A percentile compares a stretch with the other conserved stretches of the same genome.
Evolutionary conservation across 495 filamentous ascomycete species (phyloP).

Genomic region (Penicillium taxi): DNA sequence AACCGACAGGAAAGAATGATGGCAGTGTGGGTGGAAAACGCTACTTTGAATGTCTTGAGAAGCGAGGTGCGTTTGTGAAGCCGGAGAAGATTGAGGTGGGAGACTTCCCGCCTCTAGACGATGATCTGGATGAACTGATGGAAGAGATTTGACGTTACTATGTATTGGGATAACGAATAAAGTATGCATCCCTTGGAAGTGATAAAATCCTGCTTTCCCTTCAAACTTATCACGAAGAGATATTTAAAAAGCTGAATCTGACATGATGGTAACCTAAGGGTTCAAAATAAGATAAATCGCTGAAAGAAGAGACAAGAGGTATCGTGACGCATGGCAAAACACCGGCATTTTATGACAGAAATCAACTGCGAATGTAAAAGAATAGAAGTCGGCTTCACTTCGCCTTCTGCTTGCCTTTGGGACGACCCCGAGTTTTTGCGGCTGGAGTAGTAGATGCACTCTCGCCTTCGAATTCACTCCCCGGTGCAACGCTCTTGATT

Average conservation of each 20-base stretch:
- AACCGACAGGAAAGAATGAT: slow-evolving; percentile 86
- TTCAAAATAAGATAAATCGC: slow-evolving; percentile 11
- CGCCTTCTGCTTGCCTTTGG: slow-evolving; percentile 36
- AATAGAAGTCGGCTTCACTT: slow-evolving; percentile 6
- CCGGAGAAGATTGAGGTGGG: slow-evolving; percentile 86
- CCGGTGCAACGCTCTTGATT: slow-evolving; percentile 20
- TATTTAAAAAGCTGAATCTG: slow-evolving; percentile 17
- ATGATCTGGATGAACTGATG: slow-evolving; percentile 65
- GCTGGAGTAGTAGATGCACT: slow-evolving; percentile 9
- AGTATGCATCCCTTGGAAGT: no score
- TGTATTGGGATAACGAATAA: no score
- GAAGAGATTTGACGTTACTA: slow-evolving; percentile 78
- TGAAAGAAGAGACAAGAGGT: slow-evolving; percentile 20
- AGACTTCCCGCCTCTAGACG: slow-evolving; percentile 60
- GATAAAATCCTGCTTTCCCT: no score
- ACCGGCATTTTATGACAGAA: slow-evolving; percentile 6
- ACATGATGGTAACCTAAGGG: slow-evolving; percentile 10
- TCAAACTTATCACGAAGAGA: no score
- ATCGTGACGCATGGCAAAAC: slow-evolving; percentile 17
- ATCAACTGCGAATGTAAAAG: background rate
- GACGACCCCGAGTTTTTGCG: slow-evolving; percentile 25
- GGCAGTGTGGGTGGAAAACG: slow-evolving; percentile 68
- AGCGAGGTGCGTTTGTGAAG: slow-evolving; percentile 79
- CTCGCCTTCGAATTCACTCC: slow-evolving; percentile 24
- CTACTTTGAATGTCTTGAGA: slow-evolving; percentile 66